Base-by-base conservation (phyloP, 2,329 filamentous ascomycete genomes). In the Cercospora citrullina region DNA sequence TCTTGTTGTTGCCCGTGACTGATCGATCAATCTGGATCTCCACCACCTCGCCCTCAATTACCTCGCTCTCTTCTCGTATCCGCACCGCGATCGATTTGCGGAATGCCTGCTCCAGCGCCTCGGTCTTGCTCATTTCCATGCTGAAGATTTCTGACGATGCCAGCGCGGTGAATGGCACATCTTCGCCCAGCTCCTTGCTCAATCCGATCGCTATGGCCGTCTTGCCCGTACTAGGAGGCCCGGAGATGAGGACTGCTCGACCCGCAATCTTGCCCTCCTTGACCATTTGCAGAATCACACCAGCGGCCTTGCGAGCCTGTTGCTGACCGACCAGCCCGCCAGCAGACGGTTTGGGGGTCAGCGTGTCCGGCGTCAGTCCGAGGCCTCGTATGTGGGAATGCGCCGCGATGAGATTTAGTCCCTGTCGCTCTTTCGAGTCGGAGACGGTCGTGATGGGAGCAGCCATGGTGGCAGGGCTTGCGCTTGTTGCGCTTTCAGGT, bases 141-240 rank as follows among this genome's bases (percentile, higher is more conserved):
- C 94, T 97, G 84, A 97, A 99, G 77, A 99, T 97, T 80, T 99
- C 95, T 68, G 94, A 97, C 14, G 94, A 93, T 53, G 95, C 93
- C 71, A 98, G 90, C 82, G 93, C 94, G 23, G 95, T 99, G 80
- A 99, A 99, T 4, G 95, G 95, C 1, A 97, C 94, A 79, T 99
- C 95, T 60, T 93, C 82, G 57, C 72, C 95, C 63, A 99, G 87
- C 31, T 94, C 96, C 80, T 99, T 95, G 42, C 95, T 91, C 94
- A 99, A 97, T 60, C 94, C 95, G 91, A 97, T 98, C 62, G 95
- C 95, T 75, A 99, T 96, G 59, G 95, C 95, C 0, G 95, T 99
- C 84, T 99, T 99, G 77, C 95, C 95, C 63, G 95, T 99, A 82
- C 95, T 94, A 4, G 95, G 95, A 69, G 95, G 95, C 0, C 95